Evolutionary conservation across 176 grass and related monocot species (phyloP).

Genomic region (Phoenix roebelenii): DNA sequence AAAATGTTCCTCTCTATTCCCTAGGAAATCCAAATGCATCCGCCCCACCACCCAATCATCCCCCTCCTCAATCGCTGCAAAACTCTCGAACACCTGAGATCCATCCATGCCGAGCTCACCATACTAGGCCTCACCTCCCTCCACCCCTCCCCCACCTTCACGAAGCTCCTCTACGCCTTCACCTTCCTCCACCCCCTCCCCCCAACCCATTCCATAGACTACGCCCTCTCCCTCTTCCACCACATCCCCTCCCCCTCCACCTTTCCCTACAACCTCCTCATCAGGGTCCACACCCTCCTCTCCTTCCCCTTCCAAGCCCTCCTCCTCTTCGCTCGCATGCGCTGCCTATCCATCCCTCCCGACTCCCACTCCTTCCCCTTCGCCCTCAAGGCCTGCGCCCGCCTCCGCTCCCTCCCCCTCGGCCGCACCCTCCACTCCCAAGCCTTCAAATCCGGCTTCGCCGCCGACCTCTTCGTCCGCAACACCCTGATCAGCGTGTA

Average conservation of each 20-base stretch:
- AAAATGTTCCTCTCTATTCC: too few relatives aligned
- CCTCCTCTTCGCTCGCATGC: constrained; percentile 31
- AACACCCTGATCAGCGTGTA: constrained; percentile 48
- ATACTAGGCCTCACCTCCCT: not conserved
- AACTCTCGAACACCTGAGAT: not conserved
- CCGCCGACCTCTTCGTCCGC: constrained; percentile 22
- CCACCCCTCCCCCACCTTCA: not conserved
- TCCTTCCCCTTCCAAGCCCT: constrained; percentile 19
- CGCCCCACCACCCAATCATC: not conserved
- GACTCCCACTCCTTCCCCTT: constrained; percentile 33
- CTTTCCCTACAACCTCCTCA: constrained; percentile 4
- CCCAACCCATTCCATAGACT: constrained; percentile 24
- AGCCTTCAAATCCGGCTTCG: constrained; percentile 13
- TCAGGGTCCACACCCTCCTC: constrained; percentile 6
- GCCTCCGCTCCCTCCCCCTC: constrained; percentile 22
- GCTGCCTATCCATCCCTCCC: constrained; percentile 1
- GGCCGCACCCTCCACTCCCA: constrained; percentile 15
- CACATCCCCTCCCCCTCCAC: not conserved
- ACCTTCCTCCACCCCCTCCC: constrained; percentile 24
- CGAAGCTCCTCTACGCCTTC: constrained; percentile 9
- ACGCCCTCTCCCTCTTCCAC: constrained; percentile 25
- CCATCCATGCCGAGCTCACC: constrained; percentile 4
- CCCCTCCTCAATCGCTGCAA: not conserved
- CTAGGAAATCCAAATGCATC: too few relatives aligned
- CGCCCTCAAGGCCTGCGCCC: constrained; percentile 33